Evolutionary conservation across 371 early-diverging fungal species (phyloP).

Genomic region (Rhizopus stolonifer): DNA sequence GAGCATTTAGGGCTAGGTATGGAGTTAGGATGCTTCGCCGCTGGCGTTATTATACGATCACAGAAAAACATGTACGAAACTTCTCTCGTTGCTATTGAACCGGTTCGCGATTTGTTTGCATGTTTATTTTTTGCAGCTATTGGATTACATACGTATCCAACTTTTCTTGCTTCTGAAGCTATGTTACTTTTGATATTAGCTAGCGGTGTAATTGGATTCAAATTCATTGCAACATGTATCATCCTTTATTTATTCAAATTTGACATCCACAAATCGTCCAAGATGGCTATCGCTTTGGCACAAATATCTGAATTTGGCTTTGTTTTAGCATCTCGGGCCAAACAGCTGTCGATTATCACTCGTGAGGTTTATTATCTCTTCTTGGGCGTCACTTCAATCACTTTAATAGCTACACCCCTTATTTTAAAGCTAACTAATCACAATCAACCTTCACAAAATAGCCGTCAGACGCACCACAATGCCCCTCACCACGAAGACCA

Average conservation of each 20-base stretch:
- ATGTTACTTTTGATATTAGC: conserved; percentile 50
- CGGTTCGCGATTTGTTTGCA: conserved; percentile 61
- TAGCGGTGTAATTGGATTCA: conserved; percentile 51
- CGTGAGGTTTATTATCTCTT: conserved; percentile 62
- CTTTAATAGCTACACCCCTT: conserved; percentile 54
- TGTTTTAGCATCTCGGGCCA: conserved; percentile 60
- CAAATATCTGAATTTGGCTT: conserved; percentile 67
- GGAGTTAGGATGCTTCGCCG: conserved; percentile 66
- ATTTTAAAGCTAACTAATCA: conserved; percentile 46
- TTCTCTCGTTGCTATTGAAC: conserved; percentile 43
- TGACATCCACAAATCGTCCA: conserved; percentile 36
- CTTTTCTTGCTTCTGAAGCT: conserved; percentile 57
- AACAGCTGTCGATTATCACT: conserved; percentile 52
- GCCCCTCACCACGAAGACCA: conserved; percentile 6
- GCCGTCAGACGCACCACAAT: conserved; percentile 17
- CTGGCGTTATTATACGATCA: conserved; percentile 56
- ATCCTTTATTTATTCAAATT: conserved; percentile 42
- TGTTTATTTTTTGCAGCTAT: conserved; percentile 67
- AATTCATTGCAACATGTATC: conserved; percentile 42
- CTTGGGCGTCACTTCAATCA: conserved; percentile 54
- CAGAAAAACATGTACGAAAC: conserved; percentile 43
- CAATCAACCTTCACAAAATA: conserved; percentile 22
- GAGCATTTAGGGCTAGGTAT: conserved; percentile 50
- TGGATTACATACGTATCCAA: conserved; percentile 64
- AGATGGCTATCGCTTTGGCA: conserved; percentile 56